Percentiles rank a stretch among this genome's conserved stretches.
phyloP scores from a whole-genome alignment of 2,329 filamentous ascomycete genomes.

The Drechmeria coniospora region DNA sequence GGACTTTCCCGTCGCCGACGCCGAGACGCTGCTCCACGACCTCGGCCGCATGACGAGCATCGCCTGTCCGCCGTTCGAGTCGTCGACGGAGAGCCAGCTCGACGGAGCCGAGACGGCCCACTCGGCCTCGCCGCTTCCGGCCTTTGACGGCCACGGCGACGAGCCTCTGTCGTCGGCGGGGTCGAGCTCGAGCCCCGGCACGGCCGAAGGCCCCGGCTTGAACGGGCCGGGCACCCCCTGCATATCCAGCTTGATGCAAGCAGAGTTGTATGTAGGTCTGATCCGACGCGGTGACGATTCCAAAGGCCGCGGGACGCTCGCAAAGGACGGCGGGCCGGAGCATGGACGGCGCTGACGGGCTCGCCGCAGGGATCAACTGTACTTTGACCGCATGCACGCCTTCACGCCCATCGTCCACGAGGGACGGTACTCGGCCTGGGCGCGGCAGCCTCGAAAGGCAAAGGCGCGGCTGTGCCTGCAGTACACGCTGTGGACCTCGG shows the following conservation, averaged over 20 bases:
- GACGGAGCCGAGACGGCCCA: background rate
- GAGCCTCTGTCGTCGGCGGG: background rate
- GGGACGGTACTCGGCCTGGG: constrained; percentile 5
- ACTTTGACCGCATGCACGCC: constrained; percentile 8
- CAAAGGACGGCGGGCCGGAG: background rate
- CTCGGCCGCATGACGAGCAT: background rate
- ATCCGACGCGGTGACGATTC: background rate
- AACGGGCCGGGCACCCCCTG: background rate
- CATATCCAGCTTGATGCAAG: constrained; percentile 2
- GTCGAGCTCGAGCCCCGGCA: background rate
- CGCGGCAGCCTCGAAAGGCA: constrained; percentile 1
- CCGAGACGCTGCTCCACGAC: background rate
- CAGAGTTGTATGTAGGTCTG: constrained; percentile 3
- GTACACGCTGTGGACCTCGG: constrained; percentile 20
- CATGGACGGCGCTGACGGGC: background rate
- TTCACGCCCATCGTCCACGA: constrained; percentile 8
- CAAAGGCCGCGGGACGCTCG: background rate
- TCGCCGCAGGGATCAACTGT: constrained; percentile 6
- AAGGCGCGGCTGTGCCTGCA: constrained; percentile 12
- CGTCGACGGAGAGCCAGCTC: background rate
- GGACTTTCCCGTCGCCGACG: background rate
- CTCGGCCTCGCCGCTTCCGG: background rate
- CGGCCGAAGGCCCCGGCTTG: background rate
- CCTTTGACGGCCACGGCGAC: background rate
- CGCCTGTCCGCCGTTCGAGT: background rate